Percentiles rank a stretch among this genome's conserved stretches.
Evolutionary conservation across 306 rosid species (phyloP).

Genomic region (Sophora flavescens): DNA sequence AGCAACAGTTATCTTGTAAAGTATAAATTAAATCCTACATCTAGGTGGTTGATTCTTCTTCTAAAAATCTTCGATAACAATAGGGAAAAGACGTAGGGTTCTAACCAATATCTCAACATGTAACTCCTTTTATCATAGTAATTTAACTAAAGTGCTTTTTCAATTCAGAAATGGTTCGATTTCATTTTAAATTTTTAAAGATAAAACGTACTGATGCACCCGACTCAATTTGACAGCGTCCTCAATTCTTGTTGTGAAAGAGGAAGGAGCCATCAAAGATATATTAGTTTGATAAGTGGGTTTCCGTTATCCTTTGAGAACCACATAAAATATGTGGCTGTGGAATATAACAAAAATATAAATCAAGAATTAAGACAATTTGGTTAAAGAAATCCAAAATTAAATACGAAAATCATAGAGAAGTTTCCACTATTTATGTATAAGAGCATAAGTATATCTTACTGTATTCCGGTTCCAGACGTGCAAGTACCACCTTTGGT

Average conservation of each 20-base stretch:
- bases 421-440: conserved; percentile 1
- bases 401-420: conserved; percentile 5
- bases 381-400: not conserved
- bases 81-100: not conserved
- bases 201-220: not conserved
- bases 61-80: conserved; percentile 17
- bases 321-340: not conserved
- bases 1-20: not conserved
- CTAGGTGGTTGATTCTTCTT: not conserved
- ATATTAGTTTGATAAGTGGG: not conserved
- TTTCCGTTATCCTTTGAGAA: not conserved
- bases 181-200: not conserved
- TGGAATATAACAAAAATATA: not conserved
- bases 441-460: conserved; percentile 43
- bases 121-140: not conserved
- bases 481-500: conserved; percentile 67
- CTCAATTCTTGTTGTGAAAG: conserved; percentile 4
- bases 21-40: conserved; percentile 17
- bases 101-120: not conserved
- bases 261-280: not conserved
- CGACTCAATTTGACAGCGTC: not conserved
- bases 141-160: not conserved
- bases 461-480: conserved; percentile 90
- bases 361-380: not conserved
- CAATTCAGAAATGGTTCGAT: not conserved